phyloP scores from a whole-genome alignment of 202 grass and related monocot genomes.

The Schoenoplectus triqueter region DNA sequence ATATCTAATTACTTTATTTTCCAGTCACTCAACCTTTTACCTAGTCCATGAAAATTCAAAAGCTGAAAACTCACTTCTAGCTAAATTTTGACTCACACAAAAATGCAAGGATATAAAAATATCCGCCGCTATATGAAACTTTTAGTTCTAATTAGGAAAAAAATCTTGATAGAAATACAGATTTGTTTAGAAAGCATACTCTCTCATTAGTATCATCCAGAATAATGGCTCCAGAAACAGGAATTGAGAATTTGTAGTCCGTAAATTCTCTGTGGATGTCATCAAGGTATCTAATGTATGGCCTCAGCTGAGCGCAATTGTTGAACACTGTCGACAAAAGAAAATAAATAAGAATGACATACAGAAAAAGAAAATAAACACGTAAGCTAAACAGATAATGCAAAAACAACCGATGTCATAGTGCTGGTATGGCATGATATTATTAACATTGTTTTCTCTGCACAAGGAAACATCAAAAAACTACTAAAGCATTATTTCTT shows the following conservation, averaged over 20 bases:
- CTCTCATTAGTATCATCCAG: constrained; percentile 85
- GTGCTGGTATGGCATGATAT: neutral
- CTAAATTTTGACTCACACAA: neutral
- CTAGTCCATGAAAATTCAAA: neutral
- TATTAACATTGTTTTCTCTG: neutral
- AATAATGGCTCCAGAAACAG: constrained; percentile 87
- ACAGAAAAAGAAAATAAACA: constrained; percentile 12
- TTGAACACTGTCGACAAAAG: constrained; percentile 71
- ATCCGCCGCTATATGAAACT: neutral
- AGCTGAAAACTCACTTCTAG: neutral
- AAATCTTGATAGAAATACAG: neutral
- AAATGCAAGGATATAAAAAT: neutral
- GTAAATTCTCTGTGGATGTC: constrained; percentile 97
- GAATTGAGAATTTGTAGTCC: constrained; percentile 89
- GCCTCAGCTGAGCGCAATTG: constrained; percentile 84
- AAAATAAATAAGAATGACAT: neutral
- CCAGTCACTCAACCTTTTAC: neutral
- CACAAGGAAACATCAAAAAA: constrained; percentile 16
- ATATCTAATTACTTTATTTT: neutral
- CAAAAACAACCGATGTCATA: neutral
- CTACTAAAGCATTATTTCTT: neutral
- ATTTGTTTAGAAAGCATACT: constrained; percentile 44
- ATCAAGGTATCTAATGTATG: constrained; percentile 88
- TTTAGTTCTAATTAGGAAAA: neutral
- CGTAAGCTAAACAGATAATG: neutral